These are phyloP conservation scores for Wilcoxina mikolae DNA, from an alignment of 495 filamentous ascomycete genomes.

Conservation along the genomic window DNA sequence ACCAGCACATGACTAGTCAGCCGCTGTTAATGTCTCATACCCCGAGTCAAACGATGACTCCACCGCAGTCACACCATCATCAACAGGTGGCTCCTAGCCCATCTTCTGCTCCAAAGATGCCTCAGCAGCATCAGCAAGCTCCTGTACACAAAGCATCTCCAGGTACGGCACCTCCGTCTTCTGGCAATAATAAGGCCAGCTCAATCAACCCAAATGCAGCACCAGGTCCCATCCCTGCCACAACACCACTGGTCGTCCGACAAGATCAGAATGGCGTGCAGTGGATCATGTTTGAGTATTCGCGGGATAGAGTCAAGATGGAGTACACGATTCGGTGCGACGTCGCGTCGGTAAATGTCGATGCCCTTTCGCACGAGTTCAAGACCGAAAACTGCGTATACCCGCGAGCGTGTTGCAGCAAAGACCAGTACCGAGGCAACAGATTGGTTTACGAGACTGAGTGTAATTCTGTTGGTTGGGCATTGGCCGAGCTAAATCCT, in stretches of 20 bases:
- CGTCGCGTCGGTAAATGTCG: slow-evolving; percentile 88
- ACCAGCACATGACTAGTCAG: slow-evolving; percentile 48
- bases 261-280: slow-evolving; percentile 96
- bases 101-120: slow-evolving; percentile 40
- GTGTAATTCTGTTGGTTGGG: slow-evolving; percentile 97
- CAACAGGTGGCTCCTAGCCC: slow-evolving; percentile 42
- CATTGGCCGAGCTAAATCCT: slow-evolving; percentile 80
- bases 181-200: slow-evolving; percentile 35
- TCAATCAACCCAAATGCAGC: slow-evolving; percentile 76
- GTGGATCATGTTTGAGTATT: slow-evolving; percentile 99
- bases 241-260: slow-evolving; percentile 82
- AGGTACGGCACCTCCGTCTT: slow-evolving; percentile 28
- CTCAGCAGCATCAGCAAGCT: slow-evolving; percentile 42
- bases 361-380: slow-evolving; percentile 71
- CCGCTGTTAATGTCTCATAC: slow-evolving; percentile 57
- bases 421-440: slow-evolving; percentile 92
- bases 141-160: slow-evolving; percentile 30
- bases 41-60: slow-evolving; percentile 41
- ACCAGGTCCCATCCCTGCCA: slow-evolving; percentile 97
- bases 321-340: slow-evolving; percentile 98
- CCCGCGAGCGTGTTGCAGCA: slow-evolving; percentile 82
- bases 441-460: slow-evolving; percentile 92
- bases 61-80: slow-evolving; percentile 40
- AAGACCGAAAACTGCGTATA: slow-evolving; percentile 98
- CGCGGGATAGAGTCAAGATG: slow-evolving; percentile 95